A percentile compares a stretch with the other conserved stretches of the same genome.
These are phyloP conservation scores for Penicillium salamii DNA, from an alignment of 495 filamentous ascomycete species.

Conservation along the genomic window DNA sequence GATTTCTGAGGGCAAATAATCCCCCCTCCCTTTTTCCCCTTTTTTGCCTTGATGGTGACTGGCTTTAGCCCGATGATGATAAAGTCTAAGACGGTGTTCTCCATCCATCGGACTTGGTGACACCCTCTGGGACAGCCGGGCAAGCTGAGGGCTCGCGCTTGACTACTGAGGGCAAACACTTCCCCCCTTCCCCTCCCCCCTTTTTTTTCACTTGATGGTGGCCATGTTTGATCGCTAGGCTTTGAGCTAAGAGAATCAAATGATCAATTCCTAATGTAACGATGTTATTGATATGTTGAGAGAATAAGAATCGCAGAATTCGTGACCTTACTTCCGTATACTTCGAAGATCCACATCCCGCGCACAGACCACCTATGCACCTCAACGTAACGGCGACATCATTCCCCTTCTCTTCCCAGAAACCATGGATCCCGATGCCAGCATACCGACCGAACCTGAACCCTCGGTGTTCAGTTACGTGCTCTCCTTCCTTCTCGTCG, in stretches of 20 bases:
- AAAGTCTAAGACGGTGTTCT: conserved; percentile 3
- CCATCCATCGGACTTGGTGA: conserved; percentile 5
- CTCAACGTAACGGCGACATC: background rate
- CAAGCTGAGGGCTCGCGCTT: conserved; percentile 2
- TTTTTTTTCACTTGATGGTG: too few relatives aligned
- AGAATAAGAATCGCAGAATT: background rate
- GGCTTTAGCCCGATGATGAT: conserved; percentile 4
- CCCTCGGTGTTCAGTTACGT: conserved; percentile 75
- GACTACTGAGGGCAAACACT: conserved; percentile 1
- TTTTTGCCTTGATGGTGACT: too few relatives aligned
- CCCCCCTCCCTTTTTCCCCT: too few relatives aligned
- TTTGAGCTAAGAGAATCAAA: too few relatives aligned
- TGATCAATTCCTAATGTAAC: too few relatives aligned
- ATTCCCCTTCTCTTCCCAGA: background rate
- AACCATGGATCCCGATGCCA: conserved; percentile 32
- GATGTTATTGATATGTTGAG: background rate
- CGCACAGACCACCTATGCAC: background rate
- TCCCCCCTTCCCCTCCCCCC: too few relatives aligned
- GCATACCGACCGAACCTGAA: conserved; percentile 46
- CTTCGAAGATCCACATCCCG: too few relatives aligned
- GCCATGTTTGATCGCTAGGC: too few relatives aligned
- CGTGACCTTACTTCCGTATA: too few relatives aligned
- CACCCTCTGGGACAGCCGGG: conserved; percentile 2
- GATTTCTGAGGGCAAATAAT: conserved; percentile 1
- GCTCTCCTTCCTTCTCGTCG: conserved; percentile 86